Evolutionary conservation across 163 green algal genomes (phyloP).

Genomic region (Volvox carteri): DNA sequence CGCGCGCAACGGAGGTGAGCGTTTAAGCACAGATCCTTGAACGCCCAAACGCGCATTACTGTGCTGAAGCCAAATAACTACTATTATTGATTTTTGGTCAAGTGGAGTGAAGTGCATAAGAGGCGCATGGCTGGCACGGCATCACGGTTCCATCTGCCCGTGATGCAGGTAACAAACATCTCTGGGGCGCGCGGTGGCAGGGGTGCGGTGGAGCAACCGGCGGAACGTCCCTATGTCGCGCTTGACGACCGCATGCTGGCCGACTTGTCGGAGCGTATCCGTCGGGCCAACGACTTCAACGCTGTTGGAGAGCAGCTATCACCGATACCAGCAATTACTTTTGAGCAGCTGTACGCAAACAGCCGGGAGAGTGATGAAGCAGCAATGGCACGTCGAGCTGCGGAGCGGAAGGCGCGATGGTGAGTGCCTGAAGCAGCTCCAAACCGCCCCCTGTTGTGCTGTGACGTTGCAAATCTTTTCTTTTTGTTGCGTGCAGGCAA

Average conservation of each 20-base stretch:
- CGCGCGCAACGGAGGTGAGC: slow-evolving; percentile 15
- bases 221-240: not conserved
- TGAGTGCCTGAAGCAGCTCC: not conserved
- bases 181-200: not conserved
- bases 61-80: too few relatives aligned
- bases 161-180: slow-evolving; percentile 27
- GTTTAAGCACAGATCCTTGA: too few relatives aligned
- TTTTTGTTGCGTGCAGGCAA: not conserved
- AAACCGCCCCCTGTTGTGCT: not conserved
- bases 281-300: slow-evolving; percentile 17
- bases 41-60: too few relatives aligned
- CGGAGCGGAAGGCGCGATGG: slow-evolving; percentile 53
- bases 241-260: slow-evolving; percentile 28
- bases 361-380: slow-evolving; percentile 42
- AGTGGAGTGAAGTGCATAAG: too few relatives aligned
- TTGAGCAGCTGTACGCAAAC: slow-evolving; percentile 50
- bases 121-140: not conserved
- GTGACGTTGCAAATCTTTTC: not conserved
- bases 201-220: too few relatives aligned
- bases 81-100: too few relatives aligned
- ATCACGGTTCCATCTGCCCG: not conserved
- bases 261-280: slow-evolving; percentile 47
- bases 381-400: slow-evolving; percentile 47
- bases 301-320: not conserved
- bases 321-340: slow-evolving; percentile 9